Percentiles rank a stretch among this genome's conserved stretches.
phyloP scores from a whole-genome alignment of 2,329 filamentous ascomycete genomes.

The Colletotrichum acutatum region DNA sequence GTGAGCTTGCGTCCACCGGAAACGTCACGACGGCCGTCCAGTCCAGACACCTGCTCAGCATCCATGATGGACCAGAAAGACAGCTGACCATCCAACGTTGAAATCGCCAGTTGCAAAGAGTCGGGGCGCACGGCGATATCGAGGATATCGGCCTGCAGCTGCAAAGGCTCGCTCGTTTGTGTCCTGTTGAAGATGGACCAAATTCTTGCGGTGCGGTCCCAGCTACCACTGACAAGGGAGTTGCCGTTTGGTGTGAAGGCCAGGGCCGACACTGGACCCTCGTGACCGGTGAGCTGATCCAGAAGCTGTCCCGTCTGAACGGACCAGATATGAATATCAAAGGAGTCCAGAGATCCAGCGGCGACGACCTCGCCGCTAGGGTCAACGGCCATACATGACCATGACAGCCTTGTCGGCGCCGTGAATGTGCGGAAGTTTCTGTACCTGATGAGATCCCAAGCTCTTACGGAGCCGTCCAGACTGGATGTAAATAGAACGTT shows the following conservation, averaged over 20 bases:
- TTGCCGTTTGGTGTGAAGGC: slow-evolving; percentile 90
- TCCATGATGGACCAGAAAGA: slow-evolving; percentile 95
- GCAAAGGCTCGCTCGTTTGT: slow-evolving; percentile 93
- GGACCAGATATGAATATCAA: slow-evolving; percentile 98
- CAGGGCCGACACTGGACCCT: slow-evolving; percentile 90
- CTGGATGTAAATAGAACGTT: slow-evolving; percentile 97
- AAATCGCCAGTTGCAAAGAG: slow-evolving; percentile 89
- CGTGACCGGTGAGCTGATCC: slow-evolving; percentile 90
- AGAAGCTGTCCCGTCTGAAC: slow-evolving; percentile 97
- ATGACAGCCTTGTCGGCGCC: slow-evolving; percentile 88
- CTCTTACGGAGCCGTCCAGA: slow-evolving; percentile 91
- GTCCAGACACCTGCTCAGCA: slow-evolving; percentile 83
- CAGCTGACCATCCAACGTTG: slow-evolving; percentile 91
- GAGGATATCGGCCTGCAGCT: slow-evolving; percentile 91
- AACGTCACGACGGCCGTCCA: slow-evolving; percentile 92
- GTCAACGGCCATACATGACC: slow-evolving; percentile 95
- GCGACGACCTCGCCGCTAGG: slow-evolving; percentile 96
- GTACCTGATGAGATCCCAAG: slow-evolving; percentile 96
- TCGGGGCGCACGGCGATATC: slow-evolving; percentile 90
- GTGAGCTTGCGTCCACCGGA: slow-evolving; percentile 90
- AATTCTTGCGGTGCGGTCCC: slow-evolving; percentile 94
- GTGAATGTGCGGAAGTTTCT: slow-evolving; percentile 98
- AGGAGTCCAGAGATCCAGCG: slow-evolving; percentile 93
- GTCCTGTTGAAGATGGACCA: slow-evolving; percentile 96
- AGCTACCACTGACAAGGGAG: slow-evolving; percentile 89